Conservation (phyloP, 2,329 filamentous ascomycete species). For the Fusarium pseudocircinatum region DNA sequence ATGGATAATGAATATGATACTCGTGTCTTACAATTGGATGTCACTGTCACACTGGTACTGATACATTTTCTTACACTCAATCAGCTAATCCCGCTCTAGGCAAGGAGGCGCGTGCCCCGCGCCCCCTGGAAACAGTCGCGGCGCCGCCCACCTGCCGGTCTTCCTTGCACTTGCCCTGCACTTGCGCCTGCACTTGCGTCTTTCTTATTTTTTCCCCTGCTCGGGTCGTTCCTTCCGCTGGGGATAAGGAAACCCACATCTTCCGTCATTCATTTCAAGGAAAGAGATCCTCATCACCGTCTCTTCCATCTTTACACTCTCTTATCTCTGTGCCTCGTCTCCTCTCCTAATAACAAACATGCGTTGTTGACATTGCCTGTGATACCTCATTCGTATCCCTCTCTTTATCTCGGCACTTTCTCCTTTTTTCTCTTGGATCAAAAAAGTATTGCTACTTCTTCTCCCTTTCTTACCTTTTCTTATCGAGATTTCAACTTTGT, state of each 20-base stretch:
- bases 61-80: background rate
- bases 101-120: slow-evolving; percentile 31
- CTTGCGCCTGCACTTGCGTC: background rate
- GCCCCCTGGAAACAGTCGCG: slow-evolving; percentile 15
- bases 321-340: background rate
- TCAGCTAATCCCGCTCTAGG: slow-evolving; percentile 13
- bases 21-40: background rate
- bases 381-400: background rate
- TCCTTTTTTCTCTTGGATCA: background rate
- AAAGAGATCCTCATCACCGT: slow-evolving; percentile 5
- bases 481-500: background rate
- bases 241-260: slow-evolving; percentile 13
- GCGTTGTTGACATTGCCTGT: background rate
- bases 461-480: background rate
- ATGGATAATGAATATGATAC: background rate
- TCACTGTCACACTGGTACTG: background rate
- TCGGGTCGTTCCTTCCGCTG: background rate
- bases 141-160: slow-evolving; percentile 28
- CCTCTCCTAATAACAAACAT: slow-evolving; percentile 8
- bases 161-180: background rate
- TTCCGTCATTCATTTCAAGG: slow-evolving; percentile 24
- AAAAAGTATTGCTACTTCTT: slow-evolving; percentile 5
- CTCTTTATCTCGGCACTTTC: background rate
- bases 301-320: background rate
- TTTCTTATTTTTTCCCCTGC: background rate